Evolutionary conservation across 1,284 basidiomycete species (phyloP).

Genomic region (Anthracocystis walkeri): DNA sequence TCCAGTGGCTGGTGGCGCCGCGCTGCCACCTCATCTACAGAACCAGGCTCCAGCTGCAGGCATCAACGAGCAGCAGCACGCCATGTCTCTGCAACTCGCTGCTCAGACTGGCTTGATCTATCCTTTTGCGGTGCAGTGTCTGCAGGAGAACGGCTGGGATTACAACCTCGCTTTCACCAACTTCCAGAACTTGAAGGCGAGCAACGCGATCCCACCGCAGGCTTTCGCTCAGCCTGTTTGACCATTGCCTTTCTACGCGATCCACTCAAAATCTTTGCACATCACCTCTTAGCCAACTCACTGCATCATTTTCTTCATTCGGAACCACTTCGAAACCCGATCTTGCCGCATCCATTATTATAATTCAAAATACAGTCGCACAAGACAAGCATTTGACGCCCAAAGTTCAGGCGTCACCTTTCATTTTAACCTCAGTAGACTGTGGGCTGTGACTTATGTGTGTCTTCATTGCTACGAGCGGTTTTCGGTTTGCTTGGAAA

Average conservation of each 20-base stretch:
- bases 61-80: slow-evolving; percentile 67
- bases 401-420: not conserved
- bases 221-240: slow-evolving; percentile 42
- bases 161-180: slow-evolving; percentile 63
- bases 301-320: not conserved
- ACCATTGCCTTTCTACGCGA: not conserved
- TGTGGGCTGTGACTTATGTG: not conserved
- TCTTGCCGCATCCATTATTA: not conserved
- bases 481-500: not conserved
- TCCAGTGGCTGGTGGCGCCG: slow-evolving; percentile 12
- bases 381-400: slow-evolving; percentile 4
- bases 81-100: slow-evolving; percentile 66
- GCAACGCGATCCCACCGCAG: slow-evolving; percentile 54
- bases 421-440: not conserved
- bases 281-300: not conserved
- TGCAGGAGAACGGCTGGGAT: slow-evolving; percentile 70
- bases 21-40: slow-evolving; percentile 52
- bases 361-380: slow-evolving; percentile 4
- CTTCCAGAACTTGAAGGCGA: slow-evolving; percentile 67
- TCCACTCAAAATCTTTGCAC: not conserved
- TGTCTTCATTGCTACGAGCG: not conserved
- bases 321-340: not conserved
- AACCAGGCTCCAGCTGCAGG: slow-evolving; percentile 46
- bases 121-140: slow-evolving; percentile 69
- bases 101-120: slow-evolving; percentile 68